These are phyloP conservation scores for Cordyceps cicadae DNA, from an alignment of 2,329 filamentous ascomycete genomes.

Conservation along the genomic window DNA sequence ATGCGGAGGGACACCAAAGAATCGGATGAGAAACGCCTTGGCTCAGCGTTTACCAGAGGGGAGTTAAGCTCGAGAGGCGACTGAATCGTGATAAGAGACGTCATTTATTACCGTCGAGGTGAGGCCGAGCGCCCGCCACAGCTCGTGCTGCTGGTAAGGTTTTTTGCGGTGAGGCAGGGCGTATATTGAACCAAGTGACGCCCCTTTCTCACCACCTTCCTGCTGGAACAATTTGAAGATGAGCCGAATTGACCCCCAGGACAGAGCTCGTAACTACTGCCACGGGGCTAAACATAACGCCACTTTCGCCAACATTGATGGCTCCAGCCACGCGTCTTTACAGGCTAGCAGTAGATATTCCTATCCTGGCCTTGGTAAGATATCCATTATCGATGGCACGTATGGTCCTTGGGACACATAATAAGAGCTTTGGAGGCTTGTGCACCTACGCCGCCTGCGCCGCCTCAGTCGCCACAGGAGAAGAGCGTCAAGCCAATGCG, in stretches of 20 bases:
- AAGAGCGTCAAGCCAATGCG: neutral
- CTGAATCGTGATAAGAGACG: neutral
- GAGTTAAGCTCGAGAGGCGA: neutral
- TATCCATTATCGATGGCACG: neutral
- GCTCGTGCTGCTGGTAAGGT: neutral
- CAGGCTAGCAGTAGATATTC: neutral
- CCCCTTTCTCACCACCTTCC: neutral
- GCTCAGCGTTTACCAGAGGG: neutral
- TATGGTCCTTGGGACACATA: too few species aligned
- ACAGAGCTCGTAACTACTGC: neutral
- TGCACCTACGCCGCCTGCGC: too few species aligned
- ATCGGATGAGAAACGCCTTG: conserved; percentile 7
- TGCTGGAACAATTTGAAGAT: neutral
- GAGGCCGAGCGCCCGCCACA: neutral
- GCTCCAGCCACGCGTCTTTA: neutral
- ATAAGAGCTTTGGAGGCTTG: too few species aligned
- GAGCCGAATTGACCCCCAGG: neutral
- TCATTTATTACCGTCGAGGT: neutral
- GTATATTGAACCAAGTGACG: neutral
- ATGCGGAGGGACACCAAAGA: neutral
- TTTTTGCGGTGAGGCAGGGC: neutral
- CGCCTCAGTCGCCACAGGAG: neutral
- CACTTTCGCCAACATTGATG: neutral
- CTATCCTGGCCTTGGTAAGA: neutral
- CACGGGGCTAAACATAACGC: neutral